Percentiles rank a stretch among this genome's conserved stretches.
These are phyloP conservation scores for Dovyalis caffra DNA, from an alignment of 345 rosid species.

Conservation along the genomic window DNA sequence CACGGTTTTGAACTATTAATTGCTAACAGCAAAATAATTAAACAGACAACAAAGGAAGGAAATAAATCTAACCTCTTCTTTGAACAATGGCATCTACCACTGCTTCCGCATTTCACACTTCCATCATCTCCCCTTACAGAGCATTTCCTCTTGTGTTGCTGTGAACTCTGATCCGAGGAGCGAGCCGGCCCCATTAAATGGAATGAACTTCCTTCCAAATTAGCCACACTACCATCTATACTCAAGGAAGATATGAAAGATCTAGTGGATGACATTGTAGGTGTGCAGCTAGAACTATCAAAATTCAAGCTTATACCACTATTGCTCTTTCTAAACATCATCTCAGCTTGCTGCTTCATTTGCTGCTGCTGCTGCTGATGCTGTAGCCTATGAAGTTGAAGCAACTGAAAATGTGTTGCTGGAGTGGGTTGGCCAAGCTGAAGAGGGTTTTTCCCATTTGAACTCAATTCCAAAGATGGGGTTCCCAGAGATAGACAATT, in stretches of 20 bases:
- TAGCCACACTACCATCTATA: slow-evolving; percentile 69
- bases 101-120: slow-evolving; percentile 63
- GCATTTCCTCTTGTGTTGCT: slow-evolving; percentile 63
- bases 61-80: slow-evolving; percentile 58
- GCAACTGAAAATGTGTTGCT: slow-evolving; percentile 39
- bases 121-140: slow-evolving; percentile 66
- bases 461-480: slow-evolving; percentile 48
- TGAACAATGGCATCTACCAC: slow-evolving; percentile 70
- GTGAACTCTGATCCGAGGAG: slow-evolving; percentile 65
- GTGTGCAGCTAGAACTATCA: slow-evolving; percentile 76
- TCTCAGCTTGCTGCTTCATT: slow-evolving; percentile 71
- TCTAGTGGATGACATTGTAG: slow-evolving; percentile 66
- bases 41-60: not conserved
- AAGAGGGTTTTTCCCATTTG: slow-evolving; percentile 53
- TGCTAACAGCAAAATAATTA: not conserved
- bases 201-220: slow-evolving; percentile 53
- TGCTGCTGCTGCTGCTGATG: slow-evolving; percentile 54
- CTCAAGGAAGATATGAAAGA: slow-evolving; percentile 78
- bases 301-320: slow-evolving; percentile 68
- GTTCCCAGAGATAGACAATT: slow-evolving; percentile 53
- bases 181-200: slow-evolving; percentile 55
- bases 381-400: slow-evolving; percentile 43
- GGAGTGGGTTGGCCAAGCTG: slow-evolving; percentile 50
- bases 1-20: not conserved
- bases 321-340: slow-evolving; percentile 60